Base-by-base conservation (phyloP, 208 protist genomes). In the Balamuthia mandrillaris region DNA sequence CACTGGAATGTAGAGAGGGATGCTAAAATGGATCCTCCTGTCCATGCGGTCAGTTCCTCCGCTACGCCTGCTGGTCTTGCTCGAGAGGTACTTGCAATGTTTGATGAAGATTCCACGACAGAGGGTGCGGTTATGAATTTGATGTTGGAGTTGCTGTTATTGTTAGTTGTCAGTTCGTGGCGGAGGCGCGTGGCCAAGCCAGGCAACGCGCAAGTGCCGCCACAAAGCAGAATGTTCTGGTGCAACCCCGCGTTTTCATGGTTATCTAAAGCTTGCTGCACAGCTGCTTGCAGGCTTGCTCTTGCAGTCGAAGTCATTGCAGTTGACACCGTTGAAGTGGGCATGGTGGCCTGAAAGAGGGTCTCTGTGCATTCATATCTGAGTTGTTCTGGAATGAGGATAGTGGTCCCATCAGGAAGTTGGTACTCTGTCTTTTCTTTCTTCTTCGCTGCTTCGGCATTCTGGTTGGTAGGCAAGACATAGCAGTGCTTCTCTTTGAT, bases 251-350 rank as follows among this genome's bases (percentile, higher is more conserved):
- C 95, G 51, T 96, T 92, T 81, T 98, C 95, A 84, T 96, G 95
- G 54, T 97, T 94, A 87, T 98, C 96, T 93, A 90, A 66, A 86
- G 92, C 81, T 90, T 90, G 89, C 90, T n/a, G n/a, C n/a, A n/a
- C n/a, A n/a, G n/a, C n/a, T n/a, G n/a, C n/a, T n/a, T n/a, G n/a
- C n/a, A n/a, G n/a, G n/a, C n/a, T n/a, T n/a, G n/a, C n/a, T n/a
- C n/a, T n/a, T n/a, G n/a, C n/a, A n/a, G n/a, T n/a, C 79, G 86
- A 92, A 81, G 97, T 98, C 93, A 97, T 96, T 92, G 99, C 98
- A 35, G 96, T 97, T 87, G 98, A 94, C 93, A 96, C 98, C 70
- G 94, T 94, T 78, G 95, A 95, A 90, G 98, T 94, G 85, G 97
- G 97, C 85, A 98, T 96, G 87, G 97, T 97, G 24, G 92, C 88